Conservation (phyloP, 2,329 filamentous ascomycete genomes). For the Coniochaeta prunicola region DNA sequence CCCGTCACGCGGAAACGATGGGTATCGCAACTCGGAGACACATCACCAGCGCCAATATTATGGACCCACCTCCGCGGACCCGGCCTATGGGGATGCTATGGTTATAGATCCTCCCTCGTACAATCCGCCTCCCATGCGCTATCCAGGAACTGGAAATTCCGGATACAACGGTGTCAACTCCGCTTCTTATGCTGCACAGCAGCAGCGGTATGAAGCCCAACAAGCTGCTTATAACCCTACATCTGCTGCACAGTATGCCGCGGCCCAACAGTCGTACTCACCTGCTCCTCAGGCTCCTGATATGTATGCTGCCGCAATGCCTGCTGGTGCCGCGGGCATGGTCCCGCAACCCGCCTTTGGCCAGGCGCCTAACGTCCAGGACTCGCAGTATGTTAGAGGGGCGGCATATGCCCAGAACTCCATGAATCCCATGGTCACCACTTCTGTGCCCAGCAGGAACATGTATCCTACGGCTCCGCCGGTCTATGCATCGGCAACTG, state of each 20-base stretch:
- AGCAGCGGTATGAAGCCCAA: conserved; percentile 2
- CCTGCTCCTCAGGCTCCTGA: neutral
- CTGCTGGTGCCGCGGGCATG: neutral
- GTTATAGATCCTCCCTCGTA: conserved; percentile 1
- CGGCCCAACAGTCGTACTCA: neutral
- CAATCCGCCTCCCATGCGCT: neutral
- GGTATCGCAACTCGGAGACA: conserved; percentile 19
- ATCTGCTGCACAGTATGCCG: neutral
- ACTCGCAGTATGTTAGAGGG: neutral
- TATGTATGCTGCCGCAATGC: conserved; percentile 4
- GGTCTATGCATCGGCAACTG: conserved; percentile 18
- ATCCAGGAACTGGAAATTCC: conserved; percentile 5
- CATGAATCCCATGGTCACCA: conserved; percentile 6
- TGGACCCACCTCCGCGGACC: conserved; percentile 3
- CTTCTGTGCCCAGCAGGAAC: neutral
- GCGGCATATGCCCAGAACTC: conserved; percentile 5
- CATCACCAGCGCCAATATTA: conserved; percentile 10
- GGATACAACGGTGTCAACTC: conserved; percentile 6
- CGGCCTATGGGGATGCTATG: conserved; percentile 5
- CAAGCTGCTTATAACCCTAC: neutral
- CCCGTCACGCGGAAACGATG: conserved; percentile 26
- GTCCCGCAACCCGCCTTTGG: neutral
- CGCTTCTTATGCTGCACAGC: neutral
- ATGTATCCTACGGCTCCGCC: conserved; percentile 11
- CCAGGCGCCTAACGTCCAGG: neutral